These are phyloP conservation scores for Vaccinium corymbosum DNA, from an alignment of 148 eudicot genomes.

Conservation along the genomic window DNA sequence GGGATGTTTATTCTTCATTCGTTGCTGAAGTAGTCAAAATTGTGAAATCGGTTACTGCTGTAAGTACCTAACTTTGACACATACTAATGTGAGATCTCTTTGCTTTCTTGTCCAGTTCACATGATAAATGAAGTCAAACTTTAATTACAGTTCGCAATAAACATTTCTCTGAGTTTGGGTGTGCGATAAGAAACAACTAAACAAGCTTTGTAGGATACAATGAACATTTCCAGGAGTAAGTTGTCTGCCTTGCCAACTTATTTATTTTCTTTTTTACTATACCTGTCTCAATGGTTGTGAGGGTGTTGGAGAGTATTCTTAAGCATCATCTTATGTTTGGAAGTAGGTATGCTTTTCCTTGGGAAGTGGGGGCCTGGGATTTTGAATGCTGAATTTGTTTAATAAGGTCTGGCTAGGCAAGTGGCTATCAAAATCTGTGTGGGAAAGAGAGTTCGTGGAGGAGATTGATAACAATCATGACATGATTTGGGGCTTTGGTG, in stretches of 20 bases:
- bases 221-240: background rate
- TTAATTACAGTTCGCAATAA: background rate
- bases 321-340: background rate
- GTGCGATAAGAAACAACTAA: background rate
- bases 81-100: background rate
- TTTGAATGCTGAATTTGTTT: background rate
- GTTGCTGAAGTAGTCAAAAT: constrained; percentile 86
- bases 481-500: background rate
- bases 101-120: background rate
- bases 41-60: constrained; percentile 93
- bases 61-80: constrained; percentile 32
- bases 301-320: background rate
- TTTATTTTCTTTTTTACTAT: background rate
- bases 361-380: background rate
- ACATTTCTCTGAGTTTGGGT: background rate
- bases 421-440: background rate
- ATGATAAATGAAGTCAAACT: background rate
- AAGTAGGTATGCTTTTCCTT: background rate
- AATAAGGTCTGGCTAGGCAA: background rate
- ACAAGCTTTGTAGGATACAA: background rate
- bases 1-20: constrained; percentile 66
- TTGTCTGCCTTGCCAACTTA: constrained; percentile 1
- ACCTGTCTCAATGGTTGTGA: background rate
- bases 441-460: background rate
- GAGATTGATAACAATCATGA: background rate